These are phyloP conservation scores for Alternaria gaisen DNA, from an alignment of 2,329 filamentous ascomycete species.

Conservation along the genomic window DNA sequence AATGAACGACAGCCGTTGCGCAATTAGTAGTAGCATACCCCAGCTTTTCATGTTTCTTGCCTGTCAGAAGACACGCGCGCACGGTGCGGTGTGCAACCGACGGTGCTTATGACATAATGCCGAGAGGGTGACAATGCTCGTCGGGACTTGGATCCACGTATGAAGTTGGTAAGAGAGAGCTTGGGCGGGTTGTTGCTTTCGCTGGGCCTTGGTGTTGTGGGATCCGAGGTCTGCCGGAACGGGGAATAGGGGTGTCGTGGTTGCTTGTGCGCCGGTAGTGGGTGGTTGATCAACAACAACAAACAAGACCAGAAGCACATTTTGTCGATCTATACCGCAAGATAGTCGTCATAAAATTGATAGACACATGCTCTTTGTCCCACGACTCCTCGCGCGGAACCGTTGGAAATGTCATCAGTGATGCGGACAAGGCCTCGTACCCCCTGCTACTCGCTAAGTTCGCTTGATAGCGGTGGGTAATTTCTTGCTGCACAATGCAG, in stretches of 20 bases:
- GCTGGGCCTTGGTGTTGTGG: slow-evolving; percentile 3
- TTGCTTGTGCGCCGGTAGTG: background rate
- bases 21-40: slow-evolving; percentile 7
- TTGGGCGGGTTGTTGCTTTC: slow-evolving; percentile 4
- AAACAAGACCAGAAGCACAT: slow-evolving; percentile 4
- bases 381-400: background rate
- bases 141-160: background rate
- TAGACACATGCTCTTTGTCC: background rate
- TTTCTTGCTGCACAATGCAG: slow-evolving; percentile 5
- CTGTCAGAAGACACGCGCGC: slow-evolving; percentile 1
- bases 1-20: slow-evolving; percentile 14
- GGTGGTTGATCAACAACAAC: background rate
- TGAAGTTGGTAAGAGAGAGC: background rate
- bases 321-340: background rate
- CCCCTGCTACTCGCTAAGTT: background rate
- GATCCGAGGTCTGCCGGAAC: slow-evolving; percentile 7
- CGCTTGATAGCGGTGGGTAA: slow-evolving; percentile 1
- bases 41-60: slow-evolving; percentile 14
- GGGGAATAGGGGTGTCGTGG: background rate
- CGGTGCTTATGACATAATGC: slow-evolving; percentile 11
- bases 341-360: background rate
- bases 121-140: slow-evolving; percentile 1
- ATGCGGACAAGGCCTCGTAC: background rate
- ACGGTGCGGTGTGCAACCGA: background rate
- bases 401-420: background rate